These are phyloP conservation scores for Samsoniella hepiali DNA, from an alignment of 2,329 filamentous ascomycete species.

Conservation along the genomic window DNA sequence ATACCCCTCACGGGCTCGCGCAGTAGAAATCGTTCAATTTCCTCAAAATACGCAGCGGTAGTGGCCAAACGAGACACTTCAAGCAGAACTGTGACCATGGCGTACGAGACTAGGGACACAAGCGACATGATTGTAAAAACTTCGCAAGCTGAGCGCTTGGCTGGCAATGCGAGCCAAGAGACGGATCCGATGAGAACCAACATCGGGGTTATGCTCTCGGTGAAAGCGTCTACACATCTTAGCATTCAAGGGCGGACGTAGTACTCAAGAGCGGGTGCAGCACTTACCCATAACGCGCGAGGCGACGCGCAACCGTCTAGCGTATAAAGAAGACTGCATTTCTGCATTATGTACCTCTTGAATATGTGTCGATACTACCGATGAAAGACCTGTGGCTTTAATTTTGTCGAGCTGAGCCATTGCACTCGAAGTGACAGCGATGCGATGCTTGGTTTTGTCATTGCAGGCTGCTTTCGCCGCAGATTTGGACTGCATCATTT, in stretches of 20 bases:
- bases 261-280: neutral
- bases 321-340: neutral
- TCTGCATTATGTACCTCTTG: conserved; percentile 2
- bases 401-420: conserved; percentile 3
- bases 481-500: neutral
- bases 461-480: neutral
- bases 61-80: neutral
- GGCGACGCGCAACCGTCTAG: neutral
- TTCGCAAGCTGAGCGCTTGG: neutral
- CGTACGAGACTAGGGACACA: neutral
- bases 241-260: neutral
- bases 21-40: neutral
- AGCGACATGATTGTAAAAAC: conserved; percentile 4
- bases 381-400: neutral
- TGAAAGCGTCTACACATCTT: neutral
- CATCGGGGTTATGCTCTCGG: conserved; percentile 2
- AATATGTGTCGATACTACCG: neutral
- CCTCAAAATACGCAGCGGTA: neutral
- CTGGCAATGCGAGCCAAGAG: neutral
- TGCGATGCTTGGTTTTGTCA: neutral
- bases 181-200: conserved; percentile 7
- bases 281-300: neutral
- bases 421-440: conserved; percentile 4
- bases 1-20: neutral
- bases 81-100: neutral